Percentiles rank a stretch among this genome's conserved stretches.
phyloP scores from a whole-genome alignment of 768 basidiomycete species.

The Cystofilobasidium ferigula region DNA sequence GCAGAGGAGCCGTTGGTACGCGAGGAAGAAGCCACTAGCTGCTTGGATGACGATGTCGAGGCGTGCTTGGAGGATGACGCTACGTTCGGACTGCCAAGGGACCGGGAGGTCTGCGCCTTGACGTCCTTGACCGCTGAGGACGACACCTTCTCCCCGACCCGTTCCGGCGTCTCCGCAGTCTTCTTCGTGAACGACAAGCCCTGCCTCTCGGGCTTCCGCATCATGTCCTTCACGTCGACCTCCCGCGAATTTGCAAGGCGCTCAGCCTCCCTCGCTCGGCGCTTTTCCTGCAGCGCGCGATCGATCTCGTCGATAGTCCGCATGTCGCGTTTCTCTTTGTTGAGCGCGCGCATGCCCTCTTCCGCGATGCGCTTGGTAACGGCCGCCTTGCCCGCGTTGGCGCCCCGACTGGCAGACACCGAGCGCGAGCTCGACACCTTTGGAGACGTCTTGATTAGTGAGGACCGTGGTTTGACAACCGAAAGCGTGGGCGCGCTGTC shows the following conservation, averaged over 20 bases:
- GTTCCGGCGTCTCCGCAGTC: neutral
- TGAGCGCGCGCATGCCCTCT: conserved; percentile 20
- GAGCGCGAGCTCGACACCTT: neutral
- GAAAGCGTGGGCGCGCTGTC: conserved; percentile 2
- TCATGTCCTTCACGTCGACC: neutral
- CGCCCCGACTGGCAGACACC: neutral
- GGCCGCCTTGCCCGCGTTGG: conserved; percentile 6
- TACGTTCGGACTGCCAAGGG: too few species aligned
- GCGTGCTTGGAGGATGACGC: too few species aligned
- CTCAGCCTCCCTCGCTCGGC: neutral
- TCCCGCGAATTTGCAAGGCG: neutral
- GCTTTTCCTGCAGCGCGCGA: conserved; percentile 28
- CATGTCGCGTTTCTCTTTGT: conserved; percentile 29
- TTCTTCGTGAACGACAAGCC: neutral
- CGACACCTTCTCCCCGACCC: neutral
- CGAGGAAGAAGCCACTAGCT: neutral
- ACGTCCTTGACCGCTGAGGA: neutral
- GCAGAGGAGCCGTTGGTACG: neutral
- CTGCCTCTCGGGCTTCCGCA: neutral
- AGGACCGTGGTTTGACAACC: neutral
- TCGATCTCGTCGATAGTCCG: conserved; percentile 33
- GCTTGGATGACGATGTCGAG: neutral
- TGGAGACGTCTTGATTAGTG: neutral
- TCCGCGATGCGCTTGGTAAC: neutral
- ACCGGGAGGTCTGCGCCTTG: neutral